Base-by-base conservation (phyloP, 2,329 filamentous ascomycete species). In the Cytospora mali region DNA sequence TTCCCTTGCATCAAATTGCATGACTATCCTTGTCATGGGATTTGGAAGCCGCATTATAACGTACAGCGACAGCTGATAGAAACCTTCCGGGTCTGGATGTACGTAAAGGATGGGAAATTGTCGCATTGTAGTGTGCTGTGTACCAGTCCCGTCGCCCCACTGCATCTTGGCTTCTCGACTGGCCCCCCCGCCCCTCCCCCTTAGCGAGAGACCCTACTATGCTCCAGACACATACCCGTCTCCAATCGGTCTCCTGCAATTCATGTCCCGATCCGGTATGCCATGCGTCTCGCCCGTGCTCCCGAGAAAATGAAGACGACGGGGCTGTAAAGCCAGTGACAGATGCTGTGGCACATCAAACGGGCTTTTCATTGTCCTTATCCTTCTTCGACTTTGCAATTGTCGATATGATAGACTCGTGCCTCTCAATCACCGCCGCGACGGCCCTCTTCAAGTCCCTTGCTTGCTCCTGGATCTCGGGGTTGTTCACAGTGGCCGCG, bases 311-410 rank as follows among this genome's bases (percentile, higher is more conserved):
- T 46, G 4, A 2, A n/a, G 10, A 46, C n/a, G n/a, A 5, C 9
- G 21, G 18, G 42, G n/a, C 13, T 23, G n/a, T 10, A 13, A 6
- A 23, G 42, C n/a, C 6, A 13, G 11, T 11, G 2, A 4, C 9
- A 7, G 23, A 48, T 50, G 51, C 6, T 14, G 23, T n/a, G n/a
- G n/a, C 14, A 31, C 23, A 33, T 39, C 53, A 63, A 16, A 65
- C 64, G 18, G 64, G 64, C 39, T 63, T 55, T 13, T 63, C 56
- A 10, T 42, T 33, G 6, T 63, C 64, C 48, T 55, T 57, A n/a
- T 65, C 64, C 61, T 52, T 66, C 58, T 61, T 64, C 16, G 58
- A 64, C 31, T 56, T 61, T 13, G 64, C 64, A 46, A 66, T 66
- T 2, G 61, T 62, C 18, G 64, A 49, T 23, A 66, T 66, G 27